These are phyloP conservation scores for Phytophthora melonis DNA, from an alignment of 352 stramenopile genomes.

Conservation along the genomic window DNA sequence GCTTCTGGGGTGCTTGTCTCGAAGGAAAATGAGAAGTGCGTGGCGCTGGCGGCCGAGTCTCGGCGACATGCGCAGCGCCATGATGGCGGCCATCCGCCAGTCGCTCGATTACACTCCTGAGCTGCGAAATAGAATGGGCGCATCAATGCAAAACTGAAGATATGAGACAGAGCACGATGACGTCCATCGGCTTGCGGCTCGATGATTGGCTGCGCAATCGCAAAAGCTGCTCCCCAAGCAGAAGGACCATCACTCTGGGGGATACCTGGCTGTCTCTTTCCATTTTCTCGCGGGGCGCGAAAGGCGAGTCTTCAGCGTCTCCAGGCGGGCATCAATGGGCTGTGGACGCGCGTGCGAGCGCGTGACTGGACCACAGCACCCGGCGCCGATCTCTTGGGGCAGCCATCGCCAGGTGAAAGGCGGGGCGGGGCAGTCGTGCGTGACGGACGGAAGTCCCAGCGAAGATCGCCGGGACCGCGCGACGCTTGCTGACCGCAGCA, in stretches of 20 bases:
- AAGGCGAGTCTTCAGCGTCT: slow-evolving; percentile 13
- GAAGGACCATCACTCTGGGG: slow-evolving; percentile 1
- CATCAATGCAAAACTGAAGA: slow-evolving; percentile 34
- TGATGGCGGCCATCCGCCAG: not conserved
- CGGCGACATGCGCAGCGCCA: not conserved
- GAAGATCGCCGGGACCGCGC: not conserved
- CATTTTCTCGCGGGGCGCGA: not conserved
- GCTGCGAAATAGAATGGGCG: not conserved
- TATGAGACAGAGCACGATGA: slow-evolving; percentile 33
- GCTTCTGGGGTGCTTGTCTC: not conserved
- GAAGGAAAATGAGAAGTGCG: slow-evolving; percentile 33
- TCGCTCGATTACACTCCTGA: not conserved
- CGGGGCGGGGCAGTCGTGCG: not conserved
- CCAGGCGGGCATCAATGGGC: slow-evolving; percentile 16
- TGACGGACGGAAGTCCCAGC: not conserved
- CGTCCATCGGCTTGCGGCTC: not conserved
- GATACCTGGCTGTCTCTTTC: slow-evolving; percentile 9
- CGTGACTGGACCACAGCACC: slow-evolving; percentile 12
- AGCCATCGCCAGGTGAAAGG: not conserved
- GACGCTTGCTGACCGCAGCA: not conserved
- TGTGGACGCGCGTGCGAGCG: slow-evolving; percentile 16
- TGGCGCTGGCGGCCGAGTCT: not conserved
- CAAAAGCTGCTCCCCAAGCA: slow-evolving; percentile 1
- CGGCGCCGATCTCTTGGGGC: not conserved
- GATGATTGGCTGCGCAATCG: slow-evolving; percentile 23